phyloP scores from a whole-genome alignment of 2,329 filamentous ascomycete genomes.

The Rachicladosporium sp. region DNA sequence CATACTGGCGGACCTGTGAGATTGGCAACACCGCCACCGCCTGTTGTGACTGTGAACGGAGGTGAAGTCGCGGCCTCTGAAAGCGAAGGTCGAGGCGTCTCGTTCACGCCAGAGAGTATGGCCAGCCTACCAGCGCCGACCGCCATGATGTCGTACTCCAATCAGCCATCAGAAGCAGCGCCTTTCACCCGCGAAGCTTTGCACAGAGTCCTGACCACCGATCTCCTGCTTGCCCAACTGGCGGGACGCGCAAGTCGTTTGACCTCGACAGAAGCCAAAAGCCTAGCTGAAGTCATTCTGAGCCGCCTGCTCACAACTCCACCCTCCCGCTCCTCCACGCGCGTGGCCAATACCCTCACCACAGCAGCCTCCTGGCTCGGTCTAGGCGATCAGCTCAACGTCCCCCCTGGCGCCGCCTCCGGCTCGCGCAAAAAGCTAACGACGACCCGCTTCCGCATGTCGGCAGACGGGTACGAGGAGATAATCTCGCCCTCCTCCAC shows the following conservation, averaged over 20 bases:
- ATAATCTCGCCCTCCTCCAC: constrained; percentile 12
- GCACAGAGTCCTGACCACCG: constrained; percentile 33
- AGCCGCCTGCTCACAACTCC: constrained; percentile 14
- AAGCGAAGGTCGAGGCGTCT: constrained; percentile 9
- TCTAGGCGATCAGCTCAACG: constrained; percentile 18
- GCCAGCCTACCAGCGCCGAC: constrained; percentile 1
- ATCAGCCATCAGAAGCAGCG: neutral
- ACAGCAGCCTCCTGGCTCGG: constrained; percentile 33
- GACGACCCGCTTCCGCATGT: constrained; percentile 29
- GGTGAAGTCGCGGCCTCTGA: constrained; percentile 27
- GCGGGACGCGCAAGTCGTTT: constrained; percentile 27
- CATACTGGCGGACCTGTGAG: constrained; percentile 48
- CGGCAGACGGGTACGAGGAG: constrained; percentile 21
- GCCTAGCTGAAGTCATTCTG: constrained; percentile 33
- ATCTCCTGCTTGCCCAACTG: constrained; percentile 35
- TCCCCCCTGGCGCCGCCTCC: constrained; percentile 26
- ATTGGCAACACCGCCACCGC: constrained; percentile 47
- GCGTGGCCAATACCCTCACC: constrained; percentile 26
- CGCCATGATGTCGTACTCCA: neutral
- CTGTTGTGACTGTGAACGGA: constrained; percentile 39
- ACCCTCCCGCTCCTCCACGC: constrained; percentile 12
- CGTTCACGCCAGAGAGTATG: constrained; percentile 2
- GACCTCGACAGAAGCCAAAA: constrained; percentile 34
- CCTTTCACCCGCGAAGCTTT: constrained; percentile 28
- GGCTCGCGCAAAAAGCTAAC: constrained; percentile 26